Conservation (phyloP, 1,284 basidiomycete genomes). For the Taiwanofungus camphoratus region DNA sequence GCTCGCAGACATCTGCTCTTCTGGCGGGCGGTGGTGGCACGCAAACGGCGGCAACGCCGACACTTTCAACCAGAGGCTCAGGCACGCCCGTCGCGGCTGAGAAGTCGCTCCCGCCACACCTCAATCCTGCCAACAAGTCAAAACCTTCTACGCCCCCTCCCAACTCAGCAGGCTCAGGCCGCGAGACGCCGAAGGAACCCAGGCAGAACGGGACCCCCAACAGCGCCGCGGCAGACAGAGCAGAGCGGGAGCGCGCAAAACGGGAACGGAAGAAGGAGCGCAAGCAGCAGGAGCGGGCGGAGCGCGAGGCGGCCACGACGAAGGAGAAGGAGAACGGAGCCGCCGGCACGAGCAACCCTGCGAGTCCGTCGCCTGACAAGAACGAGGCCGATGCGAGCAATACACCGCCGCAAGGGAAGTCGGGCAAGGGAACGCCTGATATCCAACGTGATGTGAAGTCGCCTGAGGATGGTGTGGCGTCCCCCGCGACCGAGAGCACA, state of each 20-base stretch:
- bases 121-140: conserved; percentile 22
- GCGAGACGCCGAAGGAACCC: conserved; percentile 32
- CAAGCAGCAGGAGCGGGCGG: conserved; percentile 44
- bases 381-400: conserved; percentile 19
- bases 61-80: conserved; percentile 30
- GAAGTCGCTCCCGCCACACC: conserved; percentile 22
- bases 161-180: conserved; percentile 27
- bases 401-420: conserved; percentile 24
- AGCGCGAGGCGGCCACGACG: conserved; percentile 29
- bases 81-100: conserved; percentile 21
- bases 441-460: conserved; percentile 26
- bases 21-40: conserved; percentile 23
- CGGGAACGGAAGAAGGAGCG: conserved; percentile 55
- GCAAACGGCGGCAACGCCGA: conserved; percentile 26
- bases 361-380: conserved; percentile 17
- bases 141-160: conserved; percentile 29
- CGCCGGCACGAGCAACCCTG: conserved; percentile 19
- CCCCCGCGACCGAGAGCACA: conserved; percentile 51
- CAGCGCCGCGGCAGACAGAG: conserved; percentile 33
- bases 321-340: conserved; percentile 26
- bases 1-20: conserved; percentile 32
- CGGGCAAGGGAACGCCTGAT: conserved; percentile 39
- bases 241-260: conserved; percentile 48
- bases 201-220: conserved; percentile 28
- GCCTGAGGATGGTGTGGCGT: conserved; percentile 38